These are phyloP conservation scores for Geranium incanum DNA, from an alignment of 441 rosid genomes.

Conservation along the genomic window DNA sequence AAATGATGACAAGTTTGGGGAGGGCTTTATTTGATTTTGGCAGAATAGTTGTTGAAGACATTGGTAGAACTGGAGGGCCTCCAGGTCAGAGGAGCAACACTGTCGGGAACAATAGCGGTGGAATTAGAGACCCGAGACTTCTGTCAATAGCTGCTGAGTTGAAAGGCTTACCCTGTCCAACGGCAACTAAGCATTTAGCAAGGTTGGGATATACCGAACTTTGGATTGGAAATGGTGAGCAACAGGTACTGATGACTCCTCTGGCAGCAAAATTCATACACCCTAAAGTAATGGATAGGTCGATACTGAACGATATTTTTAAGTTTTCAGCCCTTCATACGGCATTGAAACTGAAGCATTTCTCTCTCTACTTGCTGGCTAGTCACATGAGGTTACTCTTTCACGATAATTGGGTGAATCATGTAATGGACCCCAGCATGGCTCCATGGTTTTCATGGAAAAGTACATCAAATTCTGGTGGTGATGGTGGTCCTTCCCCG, in stretches of 20 bases:
- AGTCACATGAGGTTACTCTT: conserved; percentile 72
- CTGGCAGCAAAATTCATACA: conserved; percentile 76
- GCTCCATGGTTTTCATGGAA: conserved; percentile 98
- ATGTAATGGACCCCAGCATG: conserved; percentile 52
- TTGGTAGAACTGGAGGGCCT: conserved; percentile 69
- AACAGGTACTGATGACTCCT: conserved; percentile 72
- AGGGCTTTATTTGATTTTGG: conserved; percentile 96
- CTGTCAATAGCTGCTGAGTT: conserved; percentile 54
- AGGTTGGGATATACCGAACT: conserved; percentile 69
- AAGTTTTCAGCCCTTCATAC: conserved; percentile 47
- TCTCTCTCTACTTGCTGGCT: conserved; percentile 74
- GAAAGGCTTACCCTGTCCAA: conserved; percentile 86
- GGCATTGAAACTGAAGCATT: conserved; percentile 56
- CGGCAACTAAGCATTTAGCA: conserved; percentile 67
- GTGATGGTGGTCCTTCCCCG: conserved; percentile 82
- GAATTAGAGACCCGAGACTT: conserved; percentile 42
- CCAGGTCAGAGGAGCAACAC: conserved; percentile 30
- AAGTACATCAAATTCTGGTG: conserved; percentile 50
- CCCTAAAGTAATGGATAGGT: conserved; percentile 72
- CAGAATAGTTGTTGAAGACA: conserved; percentile 92
- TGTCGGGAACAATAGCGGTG: conserved; percentile 26
- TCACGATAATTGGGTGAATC: conserved; percentile 77
- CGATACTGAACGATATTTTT: conserved; percentile 56
- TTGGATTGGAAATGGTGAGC: conserved; percentile 89
- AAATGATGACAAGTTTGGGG: conserved; percentile 90